Evolutionary conservation across 2,329 filamentous ascomycete genomes (phyloP), one percentile per base, ranked within the genome.

Genomic region (Amylocarpus encephaloides): DNA sequence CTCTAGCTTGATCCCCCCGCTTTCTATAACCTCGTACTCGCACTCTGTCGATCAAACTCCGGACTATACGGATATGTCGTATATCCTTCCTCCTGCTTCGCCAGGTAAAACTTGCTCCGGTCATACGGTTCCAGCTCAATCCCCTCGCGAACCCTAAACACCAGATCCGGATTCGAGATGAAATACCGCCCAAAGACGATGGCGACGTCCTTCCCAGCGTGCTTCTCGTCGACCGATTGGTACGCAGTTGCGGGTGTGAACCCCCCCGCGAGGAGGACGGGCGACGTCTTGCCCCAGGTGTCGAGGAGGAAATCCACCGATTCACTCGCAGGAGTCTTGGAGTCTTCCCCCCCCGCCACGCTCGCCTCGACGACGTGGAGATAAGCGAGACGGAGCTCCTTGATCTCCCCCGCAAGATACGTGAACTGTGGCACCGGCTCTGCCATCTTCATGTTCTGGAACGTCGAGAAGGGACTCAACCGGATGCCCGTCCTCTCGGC

Each of bases 351-450:
- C 4, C 59, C 63, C 3, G 41, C 13, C 6, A 63, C 55, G 22
- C 63, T 43, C 0, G 79, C 73, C 0, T 78, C 73, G 60, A 86
- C 80, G 6, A 86, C 68, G 62, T 85, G 81, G 1, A 85, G 62
- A 60, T 81, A 86, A 0, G 80, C 75, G 12, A 87, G 67, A 1
- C 74, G 71, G 1, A 82, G 63, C 22, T 69, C 64, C 47, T 72
- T 75, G 10, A 81, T 67, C 38, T 75, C 71, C 30, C 67, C 59
- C 38, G 80, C 71, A 6, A 85, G 62, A 58, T 86, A 71, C 0
- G 68, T 69, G 60, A 86, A 88, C 53, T 87, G 82, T 0, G 82
- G 78, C 7, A 79, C 60, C 0, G 82, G 82, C 40, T 87, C 73
- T 0, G 65, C 56, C 79, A 85, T 84, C 30, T 69, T 68, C 82